Evolutionary conservation across 768 basidiomycete species (phyloP).

Genomic region (Kwoniella dejecticola): DNA sequence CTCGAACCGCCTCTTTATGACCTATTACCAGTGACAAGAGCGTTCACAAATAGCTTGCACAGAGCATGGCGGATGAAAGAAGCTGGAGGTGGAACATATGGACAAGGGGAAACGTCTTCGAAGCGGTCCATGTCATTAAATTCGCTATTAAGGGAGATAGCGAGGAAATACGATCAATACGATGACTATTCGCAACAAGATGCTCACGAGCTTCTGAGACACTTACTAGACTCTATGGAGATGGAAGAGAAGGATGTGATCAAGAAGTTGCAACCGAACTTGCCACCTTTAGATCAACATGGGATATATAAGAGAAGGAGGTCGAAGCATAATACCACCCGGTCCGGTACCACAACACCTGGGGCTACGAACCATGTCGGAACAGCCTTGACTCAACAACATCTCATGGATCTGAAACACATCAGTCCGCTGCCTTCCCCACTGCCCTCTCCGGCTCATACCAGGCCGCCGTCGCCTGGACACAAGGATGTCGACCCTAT

Average conservation of each 20-base stretch:
- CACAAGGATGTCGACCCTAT: conserved; percentile 22
- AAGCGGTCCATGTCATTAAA: conserved; percentile 45
- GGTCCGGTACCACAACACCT: conserved; percentile 4
- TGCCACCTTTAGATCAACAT: conserved; percentile 8
- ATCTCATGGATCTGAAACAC: conserved; percentile 14
- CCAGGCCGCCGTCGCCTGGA: conserved; percentile 26
- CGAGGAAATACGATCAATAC: conserved; percentile 89
- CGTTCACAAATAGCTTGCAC: conserved; percentile 46
- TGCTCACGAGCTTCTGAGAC: conserved; percentile 88
- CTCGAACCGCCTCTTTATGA: conserved; percentile 48
- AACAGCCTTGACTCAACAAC: not conserved
- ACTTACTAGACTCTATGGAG: conserved; percentile 84
- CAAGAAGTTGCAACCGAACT: conserved; percentile 47
- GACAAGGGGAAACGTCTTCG: conserved; percentile 30
- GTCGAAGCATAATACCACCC: not conserved
- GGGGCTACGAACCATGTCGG: not conserved
- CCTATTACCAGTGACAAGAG: conserved; percentile 50
- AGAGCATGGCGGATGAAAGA: conserved; percentile 54
- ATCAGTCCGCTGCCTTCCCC: conserved; percentile 33
- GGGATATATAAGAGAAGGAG: not conserved
- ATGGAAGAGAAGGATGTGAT: conserved; percentile 87
- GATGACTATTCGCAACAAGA: conserved; percentile 94
- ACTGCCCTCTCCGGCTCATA: conserved; percentile 34
- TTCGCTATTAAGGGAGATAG: conserved; percentile 65
- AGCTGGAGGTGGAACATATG: conserved; percentile 42